Evolutionary conservation across 345 rosid species (phyloP), one percentile per base, ranked within the genome.

Genomic region (Pistacia integerrima): DNA sequence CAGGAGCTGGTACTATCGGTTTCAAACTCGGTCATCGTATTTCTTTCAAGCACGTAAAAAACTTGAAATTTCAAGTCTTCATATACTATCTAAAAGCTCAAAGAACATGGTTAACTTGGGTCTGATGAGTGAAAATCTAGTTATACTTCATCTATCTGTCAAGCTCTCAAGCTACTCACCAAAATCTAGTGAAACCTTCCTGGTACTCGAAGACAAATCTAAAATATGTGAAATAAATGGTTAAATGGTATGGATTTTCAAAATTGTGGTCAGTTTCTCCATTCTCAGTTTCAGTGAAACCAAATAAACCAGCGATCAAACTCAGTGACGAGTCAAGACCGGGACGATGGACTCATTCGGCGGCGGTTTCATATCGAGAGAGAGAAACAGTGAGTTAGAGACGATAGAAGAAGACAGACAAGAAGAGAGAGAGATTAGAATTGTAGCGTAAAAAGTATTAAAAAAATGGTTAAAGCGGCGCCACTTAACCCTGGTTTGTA

Each of bases 1-100:
- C 87, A 17, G 85, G 80, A 80, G 85, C 86, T 11, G 85, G 85
- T 71, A 65, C 90, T 84, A 64, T 80, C 75, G 14, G 90, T 51
- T 52, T 81, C 88, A 65, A 80, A 70, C 64, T 85, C 90, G 75
- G 38, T 77, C 86, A 82, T 84, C 52, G 41, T 70, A 16, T 64
- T 75, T 52, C 12, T 66, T 72, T 58, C 9, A 38, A 80, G 67
- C 64, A 62, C 33, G 57, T 55, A 17, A 33, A 60, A 41, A 16
- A 51, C 12, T 20, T 33, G 17, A 16, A 36, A 33, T 51, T 46
- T 16, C 17, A 71, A 71, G 65, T 41, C 52, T 41, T 41, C 12
- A 33, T 17, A 5, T 48, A 22, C 60, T 22, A 3, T 60, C 44
- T 61, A 55, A 78, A 55, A 78, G 67, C 72, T 55, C 66, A 28